Evolutionary conservation across 371 early-diverging fungal species (phyloP).

Genomic region (Mucor ambiguus): DNA sequence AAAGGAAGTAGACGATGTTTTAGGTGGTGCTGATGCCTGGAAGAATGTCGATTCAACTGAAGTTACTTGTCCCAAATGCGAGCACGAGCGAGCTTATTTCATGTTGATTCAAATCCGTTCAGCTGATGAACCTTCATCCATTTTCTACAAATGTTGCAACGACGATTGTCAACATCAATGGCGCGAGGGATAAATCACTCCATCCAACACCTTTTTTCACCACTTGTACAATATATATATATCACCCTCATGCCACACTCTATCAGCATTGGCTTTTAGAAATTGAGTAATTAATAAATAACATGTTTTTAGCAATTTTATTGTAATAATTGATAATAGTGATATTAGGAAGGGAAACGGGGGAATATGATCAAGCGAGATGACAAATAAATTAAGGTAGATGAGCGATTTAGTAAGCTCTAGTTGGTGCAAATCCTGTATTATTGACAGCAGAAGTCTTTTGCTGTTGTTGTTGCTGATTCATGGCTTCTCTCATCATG

Average conservation of each 20-base stretch:
- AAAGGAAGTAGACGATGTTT: conserved; percentile 92
- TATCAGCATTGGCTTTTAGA: not conserved
- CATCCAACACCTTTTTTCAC: not conserved
- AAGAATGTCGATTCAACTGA: conserved; percentile 91
- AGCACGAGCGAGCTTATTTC: conserved; percentile 86
- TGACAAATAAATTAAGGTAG: not conserved
- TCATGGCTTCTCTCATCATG: conserved; percentile 66
- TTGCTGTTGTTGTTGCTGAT: conserved; percentile 30
- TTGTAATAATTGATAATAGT: conserved; percentile 3
- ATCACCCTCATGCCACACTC: not conserved
- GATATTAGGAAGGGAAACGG: not conserved
- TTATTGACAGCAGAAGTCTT: conserved; percentile 13
- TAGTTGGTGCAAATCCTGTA: conserved; percentile 24
- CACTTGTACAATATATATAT: not conserved
- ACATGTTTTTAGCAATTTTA: not conserved
- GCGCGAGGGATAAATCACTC: conserved; percentile 60
- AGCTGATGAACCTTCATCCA: conserved; percentile 95
- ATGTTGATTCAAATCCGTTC: conserved; percentile 95
- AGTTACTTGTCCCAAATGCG: conserved; percentile 91
- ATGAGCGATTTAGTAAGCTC: conserved; percentile 18
- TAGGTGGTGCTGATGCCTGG: conserved; percentile 93
- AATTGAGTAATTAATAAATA: not conserved
- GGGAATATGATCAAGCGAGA: not conserved
- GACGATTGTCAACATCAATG: conserved; percentile 75
- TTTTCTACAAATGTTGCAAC: conserved; percentile 85